Evolutionary conservation across 345 rosid genomes (phyloP), one percentile per base, ranked within the genome.

Genomic region (Brassica cretica): DNA sequence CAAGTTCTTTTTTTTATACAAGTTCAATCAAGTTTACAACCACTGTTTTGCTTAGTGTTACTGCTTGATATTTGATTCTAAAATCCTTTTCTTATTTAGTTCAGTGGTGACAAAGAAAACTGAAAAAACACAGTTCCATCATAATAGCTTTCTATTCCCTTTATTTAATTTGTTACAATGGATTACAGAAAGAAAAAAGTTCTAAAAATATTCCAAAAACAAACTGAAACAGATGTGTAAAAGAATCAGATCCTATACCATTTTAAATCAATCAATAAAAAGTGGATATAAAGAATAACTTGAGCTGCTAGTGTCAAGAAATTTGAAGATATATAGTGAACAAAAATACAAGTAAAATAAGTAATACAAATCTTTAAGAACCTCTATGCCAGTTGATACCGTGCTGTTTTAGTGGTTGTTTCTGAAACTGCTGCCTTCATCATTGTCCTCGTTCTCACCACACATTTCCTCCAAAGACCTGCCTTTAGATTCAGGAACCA

Each of bases 401-500:
- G 83, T 70, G 68, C 64, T 71, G 62, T 68, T 49, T 66, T 21
- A 9, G 56, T 72, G 78, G 35, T 71, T 72, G 64, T 63, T 80
- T 64, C 8, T 53, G 76, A 32, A 55, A 14, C 70, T 76, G 49
- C 25, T 71, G 73, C n/a, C 29, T 18, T 35, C 79, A 0, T 66
- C 86, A 1, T 78, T 79, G 0, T 68, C 70, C 53, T 86, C 90
- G 1, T 88, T 84, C 78, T 93, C 98, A 16, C 97, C 88, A 0
- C 96, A 93, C 87, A 90, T 85, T 80, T 93, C 94, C 81, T 92
- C 96, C 71, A 92, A 75, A 32, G 96, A 90, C 72, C 84, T 90
- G 2, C 97, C 97, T 55, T 89, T 93, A 1, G 98, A 86, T 85
- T 93, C 98, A 2, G 98, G 98, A 51, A 89, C 98, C 83, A 93